Evolutionary conservation across 345 rosid genomes (phyloP), one percentile per base, ranked within the genome.

Genomic region (Eutrema yunnanense): DNA sequence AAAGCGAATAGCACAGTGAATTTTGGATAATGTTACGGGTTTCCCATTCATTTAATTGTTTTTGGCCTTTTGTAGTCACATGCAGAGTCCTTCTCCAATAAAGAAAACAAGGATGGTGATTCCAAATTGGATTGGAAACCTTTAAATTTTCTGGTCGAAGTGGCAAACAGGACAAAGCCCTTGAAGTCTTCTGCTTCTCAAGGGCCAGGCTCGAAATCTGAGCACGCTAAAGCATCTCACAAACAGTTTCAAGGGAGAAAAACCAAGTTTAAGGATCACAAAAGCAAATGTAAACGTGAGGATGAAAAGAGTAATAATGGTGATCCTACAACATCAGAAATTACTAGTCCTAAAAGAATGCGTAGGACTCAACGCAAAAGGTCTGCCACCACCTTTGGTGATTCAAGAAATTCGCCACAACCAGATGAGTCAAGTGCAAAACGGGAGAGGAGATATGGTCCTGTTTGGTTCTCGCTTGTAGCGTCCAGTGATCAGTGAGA

Each of bases 391-490:
- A 56, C 76, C 78, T 75, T 79, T 76, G 86, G 79, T 59, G 88
- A 76, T 66, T 81, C 79, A 36, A 71, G 78, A 53, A 75, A 78
- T 74, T 83, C 92, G 11, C 84, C 81, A 9, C 90, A 87, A 65
- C 76, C 72, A 36, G 84, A 86, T 77, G 85, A 86, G 64, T 70
- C 84, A 5, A 75, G 75, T 65, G 76, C 77, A 12, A 84, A 67
- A 79, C 77, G 48, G 64, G 81, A 81, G 65, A 79, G 78, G 80
- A 88, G 85, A 82, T 61, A 66, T 69, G 74, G 82, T 71, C 88
- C 94, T 53, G 84, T 89, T 77, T 94, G 98, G 97, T 89, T 94
- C 80, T 82, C 92, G 4, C 82, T 91, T 76, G 83, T 94, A 37
- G 92, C 97, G 46, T 85, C 95, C 9, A 86, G 78, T 70, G 90